phyloP scores from a whole-genome alignment of 225 moss, liverwort and hornwort genomes.

The Ulota crispa region DNA sequence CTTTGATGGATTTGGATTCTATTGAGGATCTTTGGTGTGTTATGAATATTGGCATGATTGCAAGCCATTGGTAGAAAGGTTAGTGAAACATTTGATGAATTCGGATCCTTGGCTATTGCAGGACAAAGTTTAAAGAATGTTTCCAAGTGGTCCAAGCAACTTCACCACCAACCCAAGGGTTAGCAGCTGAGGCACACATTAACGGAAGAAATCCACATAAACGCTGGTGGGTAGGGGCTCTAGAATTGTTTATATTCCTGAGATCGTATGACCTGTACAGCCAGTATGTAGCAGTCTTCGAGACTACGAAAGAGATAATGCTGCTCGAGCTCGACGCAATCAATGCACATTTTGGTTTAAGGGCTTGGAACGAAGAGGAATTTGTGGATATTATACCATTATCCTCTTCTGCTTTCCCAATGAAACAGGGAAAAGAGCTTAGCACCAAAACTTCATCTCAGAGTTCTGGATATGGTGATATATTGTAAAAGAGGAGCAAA shows the following conservation, averaged over 20 bases:
- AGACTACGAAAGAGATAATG: not conserved
- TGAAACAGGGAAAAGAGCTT: not conserved
- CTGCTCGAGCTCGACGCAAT: not conserved
- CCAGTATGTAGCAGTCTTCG: not conserved
- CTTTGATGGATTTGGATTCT: not conserved
- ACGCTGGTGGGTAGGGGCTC: not conserved
- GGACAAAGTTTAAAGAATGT: not conserved
- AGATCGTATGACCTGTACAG: slow-evolving; percentile 44
- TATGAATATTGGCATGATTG: not conserved
- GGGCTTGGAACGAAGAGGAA: not conserved
- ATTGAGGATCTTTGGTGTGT: not conserved
- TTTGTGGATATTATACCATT: not conserved
- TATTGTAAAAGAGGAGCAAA: not conserved
- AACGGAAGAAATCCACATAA: slow-evolving; percentile 3
- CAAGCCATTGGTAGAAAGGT: not conserved
- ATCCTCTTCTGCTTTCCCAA: not conserved
- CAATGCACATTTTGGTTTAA: not conserved
- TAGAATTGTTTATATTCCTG: slow-evolving; percentile 42
- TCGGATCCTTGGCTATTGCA: not conserved
- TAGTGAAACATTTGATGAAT: not conserved
- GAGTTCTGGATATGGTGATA: slow-evolving; percentile 26
- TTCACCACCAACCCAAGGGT: not conserved
- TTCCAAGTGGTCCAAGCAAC: not conserved
- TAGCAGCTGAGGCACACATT: not conserved
- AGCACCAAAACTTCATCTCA: slow-evolving; percentile 36